Conservation (phyloP, 2,329 filamentous ascomycete genomes). For the Calonectria ilicicola region DNA sequence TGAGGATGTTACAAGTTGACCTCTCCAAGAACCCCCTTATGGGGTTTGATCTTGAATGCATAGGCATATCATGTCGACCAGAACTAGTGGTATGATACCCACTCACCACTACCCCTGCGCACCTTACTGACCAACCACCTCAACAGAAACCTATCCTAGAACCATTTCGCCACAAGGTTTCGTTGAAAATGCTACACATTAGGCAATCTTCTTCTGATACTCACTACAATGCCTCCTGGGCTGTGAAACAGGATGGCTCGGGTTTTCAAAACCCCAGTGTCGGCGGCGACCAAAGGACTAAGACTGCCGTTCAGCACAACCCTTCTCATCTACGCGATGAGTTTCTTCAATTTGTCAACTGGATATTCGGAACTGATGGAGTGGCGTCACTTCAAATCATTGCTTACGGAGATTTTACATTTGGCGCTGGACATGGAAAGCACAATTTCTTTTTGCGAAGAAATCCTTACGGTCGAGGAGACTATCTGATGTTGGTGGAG, state of each 20-base stretch:
- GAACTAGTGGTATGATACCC: background rate
- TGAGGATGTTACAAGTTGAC: background rate
- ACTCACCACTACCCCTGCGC: background rate
- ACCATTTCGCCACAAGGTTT: background rate
- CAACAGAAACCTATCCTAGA: background rate
- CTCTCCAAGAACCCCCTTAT: background rate
- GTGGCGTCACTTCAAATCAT: constrained; percentile 4
- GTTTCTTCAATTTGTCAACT: constrained; percentile 4
- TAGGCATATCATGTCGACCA: constrained; percentile 12
- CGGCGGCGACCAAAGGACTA: no score
- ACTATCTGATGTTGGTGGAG: background rate
- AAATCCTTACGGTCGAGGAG: background rate
- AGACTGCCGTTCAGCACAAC: background rate
- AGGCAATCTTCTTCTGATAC: background rate
- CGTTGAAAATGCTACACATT: constrained; percentile 10
- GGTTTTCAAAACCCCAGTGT: background rate
- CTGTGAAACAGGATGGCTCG: background rate
- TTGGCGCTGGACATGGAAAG: background rate
- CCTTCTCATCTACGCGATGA: background rate
- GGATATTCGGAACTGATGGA: constrained; percentile 15
- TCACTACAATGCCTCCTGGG: background rate
- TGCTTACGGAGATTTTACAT: constrained; percentile 11
- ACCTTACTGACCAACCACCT: background rate
- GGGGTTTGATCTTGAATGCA: constrained; percentile 8
- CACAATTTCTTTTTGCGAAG: background rate